Evolutionary conservation across 1,284 basidiomycete species (phyloP).

Genomic region (Ceratobasidium sp.): DNA sequence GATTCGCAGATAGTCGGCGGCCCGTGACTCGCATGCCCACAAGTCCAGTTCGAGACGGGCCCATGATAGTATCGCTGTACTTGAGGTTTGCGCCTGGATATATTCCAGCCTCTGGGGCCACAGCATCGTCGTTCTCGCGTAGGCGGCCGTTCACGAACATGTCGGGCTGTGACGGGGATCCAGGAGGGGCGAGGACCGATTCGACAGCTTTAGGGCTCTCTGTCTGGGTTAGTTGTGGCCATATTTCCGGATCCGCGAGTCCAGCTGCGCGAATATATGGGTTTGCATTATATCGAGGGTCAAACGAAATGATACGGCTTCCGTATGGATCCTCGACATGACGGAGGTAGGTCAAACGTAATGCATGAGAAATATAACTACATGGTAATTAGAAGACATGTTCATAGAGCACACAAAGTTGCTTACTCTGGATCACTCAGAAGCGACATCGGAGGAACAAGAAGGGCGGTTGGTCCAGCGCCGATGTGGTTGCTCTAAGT

Average conservation of each 20-base stretch:
- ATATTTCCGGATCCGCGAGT: constrained; percentile 77
- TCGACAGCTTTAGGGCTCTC: constrained; percentile 69
- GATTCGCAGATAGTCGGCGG: constrained; percentile 61
- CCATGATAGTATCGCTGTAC: constrained; percentile 89
- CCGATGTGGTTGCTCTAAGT: neutral
- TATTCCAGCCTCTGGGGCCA: constrained; percentile 42
- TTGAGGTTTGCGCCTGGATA: constrained; percentile 65
- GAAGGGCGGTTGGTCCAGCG: neutral
- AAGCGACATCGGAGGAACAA: constrained; percentile 63
- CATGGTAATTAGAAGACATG: constrained; percentile 16
- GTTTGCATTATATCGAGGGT: constrained; percentile 75
- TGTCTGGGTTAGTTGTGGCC: constrained; percentile 82
- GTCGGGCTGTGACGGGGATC: constrained; percentile 40
- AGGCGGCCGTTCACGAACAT: constrained; percentile 36
- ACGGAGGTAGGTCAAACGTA: constrained; percentile 87
- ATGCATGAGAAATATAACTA: constrained; percentile 86
- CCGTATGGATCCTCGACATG: constrained; percentile 87
- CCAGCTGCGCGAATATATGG: constrained; percentile 83
- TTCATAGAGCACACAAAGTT: constrained; percentile 17
- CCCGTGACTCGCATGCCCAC: constrained; percentile 75
- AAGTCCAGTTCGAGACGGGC: constrained; percentile 64
- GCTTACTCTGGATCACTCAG: constrained; percentile 70
- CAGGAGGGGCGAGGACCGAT: constrained; percentile 47
- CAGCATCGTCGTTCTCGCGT: constrained; percentile 52
- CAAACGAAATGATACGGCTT: constrained; percentile 79